phyloP scores from a whole-genome alignment of 1,139 yeast genomes.

The Geotrichum australiense region DNA sequence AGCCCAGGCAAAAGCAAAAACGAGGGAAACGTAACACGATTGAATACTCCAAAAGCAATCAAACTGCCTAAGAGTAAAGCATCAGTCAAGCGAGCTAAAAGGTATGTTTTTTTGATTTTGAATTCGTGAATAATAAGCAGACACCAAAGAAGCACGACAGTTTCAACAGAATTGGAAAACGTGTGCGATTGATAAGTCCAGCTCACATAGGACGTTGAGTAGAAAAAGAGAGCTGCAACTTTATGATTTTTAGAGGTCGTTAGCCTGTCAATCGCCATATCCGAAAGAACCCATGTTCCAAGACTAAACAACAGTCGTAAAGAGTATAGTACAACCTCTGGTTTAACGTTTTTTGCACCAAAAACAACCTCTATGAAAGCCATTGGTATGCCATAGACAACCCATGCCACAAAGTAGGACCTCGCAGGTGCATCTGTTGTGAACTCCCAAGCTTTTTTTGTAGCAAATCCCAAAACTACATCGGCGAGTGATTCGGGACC shows the following conservation, averaged over 20 bases:
- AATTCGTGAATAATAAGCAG: slow-evolving; percentile 41
- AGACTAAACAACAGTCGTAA: slow-evolving; percentile 53
- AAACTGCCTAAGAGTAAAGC: slow-evolving; percentile 46
- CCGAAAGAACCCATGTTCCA: slow-evolving; percentile 53
- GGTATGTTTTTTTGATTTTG: slow-evolving; percentile 23
- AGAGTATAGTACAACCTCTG: slow-evolving; percentile 45
- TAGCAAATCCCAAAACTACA: slow-evolving; percentile 43
- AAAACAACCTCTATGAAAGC: slow-evolving; percentile 27
- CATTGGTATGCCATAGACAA: slow-evolving; percentile 61
- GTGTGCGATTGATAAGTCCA: slow-evolving; percentile 80
- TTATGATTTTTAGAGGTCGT: slow-evolving; percentile 56
- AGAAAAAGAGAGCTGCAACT: slow-evolving; percentile 56
- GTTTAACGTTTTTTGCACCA: slow-evolving; percentile 26
- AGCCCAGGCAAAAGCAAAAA: slow-evolving; percentile 57
- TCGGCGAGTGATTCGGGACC: slow-evolving; percentile 63
- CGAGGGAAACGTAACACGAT: slow-evolving; percentile 75
- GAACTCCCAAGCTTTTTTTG: slow-evolving; percentile 84
- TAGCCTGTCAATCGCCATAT: slow-evolving; percentile 40
- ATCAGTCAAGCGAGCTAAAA: slow-evolving; percentile 28
- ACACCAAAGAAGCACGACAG: slow-evolving; percentile 53
- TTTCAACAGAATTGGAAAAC: slow-evolving; percentile 82
- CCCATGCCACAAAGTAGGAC: slow-evolving; percentile 61
- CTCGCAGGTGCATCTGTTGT: slow-evolving; percentile 52
- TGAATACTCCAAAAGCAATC: slow-evolving; percentile 65
- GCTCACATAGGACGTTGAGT: slow-evolving; percentile 72